Evolutionary conservation across 2,329 filamentous ascomycete species (phyloP).

Genomic region (Diaporthe batatas): DNA sequence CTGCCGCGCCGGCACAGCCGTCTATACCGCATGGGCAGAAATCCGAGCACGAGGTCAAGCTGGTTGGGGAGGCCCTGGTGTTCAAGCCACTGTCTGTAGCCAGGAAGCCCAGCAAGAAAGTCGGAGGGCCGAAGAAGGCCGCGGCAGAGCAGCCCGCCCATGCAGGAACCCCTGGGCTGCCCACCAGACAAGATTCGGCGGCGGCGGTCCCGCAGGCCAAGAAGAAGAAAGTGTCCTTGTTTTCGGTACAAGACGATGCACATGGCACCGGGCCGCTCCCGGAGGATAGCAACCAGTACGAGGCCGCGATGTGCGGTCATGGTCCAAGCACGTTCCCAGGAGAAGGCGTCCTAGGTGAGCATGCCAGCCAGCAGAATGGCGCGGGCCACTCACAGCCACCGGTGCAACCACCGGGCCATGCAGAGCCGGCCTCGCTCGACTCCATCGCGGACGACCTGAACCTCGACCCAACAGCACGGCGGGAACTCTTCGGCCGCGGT

Average conservation of each 20-base stretch:
- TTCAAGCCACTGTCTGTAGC: conserved; percentile 91
- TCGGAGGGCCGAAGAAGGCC: conserved; percentile 38
- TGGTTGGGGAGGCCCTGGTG: conserved; percentile 84
- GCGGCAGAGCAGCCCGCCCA: conserved; percentile 13
- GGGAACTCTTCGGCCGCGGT: conserved; percentile 86
- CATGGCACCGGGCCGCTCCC: conserved; percentile 46
- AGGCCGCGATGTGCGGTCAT: conserved; percentile 45
- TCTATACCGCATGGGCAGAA: conserved; percentile 69
- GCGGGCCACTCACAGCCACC: conserved; percentile 40
- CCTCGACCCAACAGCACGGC: conserved; percentile 79
- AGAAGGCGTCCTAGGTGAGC: conserved; percentile 51
- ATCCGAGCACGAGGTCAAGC: conserved; percentile 73
- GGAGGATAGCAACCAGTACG: conserved; percentile 52
- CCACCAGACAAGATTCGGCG: conserved; percentile 41
- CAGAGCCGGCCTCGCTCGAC: conserved; percentile 68
- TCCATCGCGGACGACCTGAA: conserved; percentile 83
- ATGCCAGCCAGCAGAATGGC: conserved; percentile 37
- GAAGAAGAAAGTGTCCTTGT: conserved; percentile 75
- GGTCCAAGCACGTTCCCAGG: conserved; percentile 51
- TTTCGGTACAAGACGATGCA: conserved; percentile 70
- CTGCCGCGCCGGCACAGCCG: conserved; percentile 52
- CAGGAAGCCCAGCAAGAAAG: conserved; percentile 80
- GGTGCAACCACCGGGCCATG: background rate
- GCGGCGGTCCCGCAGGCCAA: conserved; percentile 53
- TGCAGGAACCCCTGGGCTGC: background rate